Percentiles rank a stretch among this genome's conserved stretches.
Conservation (phyloP, 148 eudicot genomes). For the Chenopodium album region DNA sequence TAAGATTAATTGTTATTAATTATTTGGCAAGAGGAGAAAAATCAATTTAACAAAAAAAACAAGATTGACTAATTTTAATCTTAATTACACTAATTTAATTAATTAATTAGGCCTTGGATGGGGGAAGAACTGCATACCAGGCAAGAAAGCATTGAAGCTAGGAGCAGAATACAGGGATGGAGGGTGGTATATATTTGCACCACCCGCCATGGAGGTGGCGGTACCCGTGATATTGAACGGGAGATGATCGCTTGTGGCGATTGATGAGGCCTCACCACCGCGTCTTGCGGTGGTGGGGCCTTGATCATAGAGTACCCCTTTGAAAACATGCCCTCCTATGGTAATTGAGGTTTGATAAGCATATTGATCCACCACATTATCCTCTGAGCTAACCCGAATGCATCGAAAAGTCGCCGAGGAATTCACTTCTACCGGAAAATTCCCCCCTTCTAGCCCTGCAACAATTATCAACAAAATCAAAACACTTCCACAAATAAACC, state of each 20-base stretch:
- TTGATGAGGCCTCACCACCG: slow-evolving; percentile 42
- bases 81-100: neutral
- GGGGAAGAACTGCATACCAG: slow-evolving; percentile 66
- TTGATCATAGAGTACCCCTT: slow-evolving; percentile 78
- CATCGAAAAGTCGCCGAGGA: slow-evolving; percentile 57
- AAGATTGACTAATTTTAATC: neutral
- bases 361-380: slow-evolving; percentile 63
- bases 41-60: neutral
- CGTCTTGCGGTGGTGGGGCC: slow-evolving; percentile 37
- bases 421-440: slow-evolving; percentile 61
- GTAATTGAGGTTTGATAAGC: slow-evolving; percentile 74
- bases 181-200: slow-evolving; percentile 34
- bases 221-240: slow-evolving; percentile 12
- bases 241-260: slow-evolving; percentile 37
- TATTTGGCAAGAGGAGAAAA: neutral
- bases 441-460: slow-evolving; percentile 41
- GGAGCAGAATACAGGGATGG: slow-evolving; percentile 38
- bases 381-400: slow-evolving; percentile 57
- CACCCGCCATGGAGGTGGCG: slow-evolving; percentile 18
- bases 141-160: slow-evolving; percentile 42
- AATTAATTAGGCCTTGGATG: slow-evolving; percentile 43
- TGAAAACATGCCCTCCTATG: slow-evolving; percentile 74
- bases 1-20: neutral
- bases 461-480: neutral
- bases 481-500: neutral